Evolutionary conservation across 345 rosid species (phyloP).

Genomic region (Gossypium australe): DNA sequence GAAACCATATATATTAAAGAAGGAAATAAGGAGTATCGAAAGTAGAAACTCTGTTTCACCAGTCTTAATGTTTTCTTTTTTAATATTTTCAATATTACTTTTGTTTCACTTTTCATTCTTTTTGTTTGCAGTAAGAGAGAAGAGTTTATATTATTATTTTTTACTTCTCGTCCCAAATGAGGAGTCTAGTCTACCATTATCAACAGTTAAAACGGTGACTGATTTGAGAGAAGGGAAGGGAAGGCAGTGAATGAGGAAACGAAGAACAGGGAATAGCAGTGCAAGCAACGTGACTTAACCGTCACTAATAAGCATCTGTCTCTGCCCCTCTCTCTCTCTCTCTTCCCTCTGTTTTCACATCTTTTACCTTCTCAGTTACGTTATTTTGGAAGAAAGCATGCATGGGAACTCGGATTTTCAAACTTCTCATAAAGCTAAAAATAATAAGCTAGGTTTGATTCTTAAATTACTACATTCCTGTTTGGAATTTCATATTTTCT

Average conservation of each 20-base stretch:
- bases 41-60: not conserved
- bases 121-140: not conserved
- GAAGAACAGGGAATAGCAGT: conserved; percentile 20
- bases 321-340: not conserved
- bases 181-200: conserved; percentile 7
- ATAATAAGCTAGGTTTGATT: not conserved
- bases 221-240: conserved; percentile 27
- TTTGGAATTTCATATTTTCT: no score
- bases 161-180: not conserved
- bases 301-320: not conserved
- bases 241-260: conserved; percentile 3
- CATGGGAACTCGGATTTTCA: conserved; percentile 29
- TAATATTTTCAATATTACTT: not conserved
- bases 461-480: not conserved
- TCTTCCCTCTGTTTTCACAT: conserved; percentile 27
- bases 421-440: not conserved
- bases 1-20: not conserved
- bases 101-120: not conserved
- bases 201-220: conserved; percentile 12
- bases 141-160: not conserved
- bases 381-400: conserved; percentile 25
- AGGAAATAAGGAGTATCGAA: not conserved
- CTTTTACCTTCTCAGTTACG: conserved; percentile 40
- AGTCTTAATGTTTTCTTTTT: not conserved
- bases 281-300: conserved; percentile 22